A percentile compares a stretch with the other conserved stretches of the same genome.
phyloP scores from a whole-genome alignment of 2,329 filamentous ascomycete genomes.

The Thelonectria blattea region DNA sequence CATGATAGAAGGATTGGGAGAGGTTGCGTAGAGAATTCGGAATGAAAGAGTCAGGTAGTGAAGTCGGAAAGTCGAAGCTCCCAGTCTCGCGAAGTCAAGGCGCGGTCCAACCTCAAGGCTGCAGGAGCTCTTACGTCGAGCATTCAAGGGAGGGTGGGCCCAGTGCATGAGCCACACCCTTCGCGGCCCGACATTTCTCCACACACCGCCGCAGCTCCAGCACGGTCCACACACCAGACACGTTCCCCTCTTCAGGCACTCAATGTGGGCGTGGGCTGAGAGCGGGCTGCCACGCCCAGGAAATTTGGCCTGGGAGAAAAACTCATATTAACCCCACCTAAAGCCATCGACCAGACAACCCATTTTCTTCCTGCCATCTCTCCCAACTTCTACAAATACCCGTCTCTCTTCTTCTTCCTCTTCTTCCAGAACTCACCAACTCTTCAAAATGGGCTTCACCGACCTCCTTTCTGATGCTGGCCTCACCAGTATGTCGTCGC shows the following conservation, averaged over 20 bases:
- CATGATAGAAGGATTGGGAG: constrained; percentile 58
- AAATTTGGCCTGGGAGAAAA: constrained; percentile 43
- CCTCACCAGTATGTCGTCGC: constrained; percentile 51
- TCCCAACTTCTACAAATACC: constrained; percentile 41
- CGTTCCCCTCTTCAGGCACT: constrained; percentile 23
- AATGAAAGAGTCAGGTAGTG: constrained; percentile 14
- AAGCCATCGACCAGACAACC: constrained; percentile 47
- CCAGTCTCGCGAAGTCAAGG: not conserved
- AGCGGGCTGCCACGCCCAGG: constrained; percentile 32
- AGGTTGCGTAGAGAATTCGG: constrained; percentile 5
- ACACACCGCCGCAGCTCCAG: constrained; percentile 12
- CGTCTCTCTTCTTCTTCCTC: constrained; percentile 30
- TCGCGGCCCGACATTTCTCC: constrained; percentile 29
- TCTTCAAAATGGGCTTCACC: constrained; percentile 70
- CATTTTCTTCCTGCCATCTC: constrained; percentile 41
- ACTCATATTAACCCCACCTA: constrained; percentile 50
- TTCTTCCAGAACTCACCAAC: constrained; percentile 34
- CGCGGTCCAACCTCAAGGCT: constrained; percentile 38
- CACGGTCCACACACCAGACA: constrained; percentile 11
- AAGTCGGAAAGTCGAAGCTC: constrained; percentile 18
- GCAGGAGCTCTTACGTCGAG: constrained; percentile 49
- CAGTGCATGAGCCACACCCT: constrained; percentile 10
- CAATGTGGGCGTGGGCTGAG: too few species aligned
- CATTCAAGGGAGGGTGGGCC: constrained; percentile 14
- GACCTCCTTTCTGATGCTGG: constrained; percentile 71